Evolutionary conservation across 2,329 filamentous ascomycete genomes (phyloP), one percentile per base, ranked within the genome.

Genomic region (Penicillium sp.): DNA sequence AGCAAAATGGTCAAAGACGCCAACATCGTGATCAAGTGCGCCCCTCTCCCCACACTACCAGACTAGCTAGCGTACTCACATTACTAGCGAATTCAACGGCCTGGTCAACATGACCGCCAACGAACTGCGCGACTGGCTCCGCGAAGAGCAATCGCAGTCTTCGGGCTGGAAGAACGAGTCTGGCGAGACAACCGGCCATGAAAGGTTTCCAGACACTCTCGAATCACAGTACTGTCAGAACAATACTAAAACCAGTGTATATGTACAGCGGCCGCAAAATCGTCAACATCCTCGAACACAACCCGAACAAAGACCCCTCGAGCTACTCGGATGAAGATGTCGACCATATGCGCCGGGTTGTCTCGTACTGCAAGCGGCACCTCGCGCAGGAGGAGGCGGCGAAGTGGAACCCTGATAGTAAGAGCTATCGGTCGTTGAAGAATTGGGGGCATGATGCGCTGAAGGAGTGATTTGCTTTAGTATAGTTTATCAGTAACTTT

Each of bases 301-400:
- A 90, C 60, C 86, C 86, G 0, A 76, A 83, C 8, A 88, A 86
- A 66, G 79, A 86, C 7, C 78, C 82, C 0, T 79, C 81, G 7
- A 81, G 83, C 61, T 90, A 90, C 70, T 82, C 83, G 0, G 81
- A 88, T 3, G 78, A 82, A 1, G 83, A 86, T 58, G 75, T 89
- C 21, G 75, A 81, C 52, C 88, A 88, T 65, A 88, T 88, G 86
- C 80, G 86, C 53, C 84, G 82, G 66, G 88, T 89, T 0, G 87
- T 88, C 0, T 81, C 86, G 0, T 89, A 89, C 65, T 88, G 85
- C 71, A 90, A 90, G 71, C 80, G 87, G 5, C 88, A 90, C 75
- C 76, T 91, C 0, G 88, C 87, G 0, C 87, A 90, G 67, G 88
- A 90, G 72, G 81, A 83, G 60, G 83, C 81, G 64, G 81, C 80